These are phyloP conservation scores for Mycena vitilis DNA, from an alignment of 768 basidiomycete genomes.

Conservation along the genomic window DNA sequence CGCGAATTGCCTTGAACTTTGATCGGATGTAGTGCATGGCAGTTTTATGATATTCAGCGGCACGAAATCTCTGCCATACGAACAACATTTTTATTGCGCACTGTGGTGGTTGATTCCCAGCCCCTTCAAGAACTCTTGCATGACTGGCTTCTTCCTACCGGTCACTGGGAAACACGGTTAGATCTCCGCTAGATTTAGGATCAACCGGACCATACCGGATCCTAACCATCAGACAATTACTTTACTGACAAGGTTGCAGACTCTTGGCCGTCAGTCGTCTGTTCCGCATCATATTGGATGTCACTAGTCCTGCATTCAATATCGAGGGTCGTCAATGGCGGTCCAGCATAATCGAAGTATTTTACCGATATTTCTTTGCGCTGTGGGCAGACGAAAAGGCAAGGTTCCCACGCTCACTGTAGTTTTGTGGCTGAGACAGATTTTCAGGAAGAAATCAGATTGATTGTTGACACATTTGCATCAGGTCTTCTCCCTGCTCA, in stretches of 20 bases:
- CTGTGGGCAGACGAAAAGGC: slow-evolving; percentile 76
- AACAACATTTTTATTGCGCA: slow-evolving; percentile 66
- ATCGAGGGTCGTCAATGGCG: slow-evolving; percentile 79
- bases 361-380: slow-evolving; percentile 68
- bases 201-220: background rate
- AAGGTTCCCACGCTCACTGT: slow-evolving; percentile 30
- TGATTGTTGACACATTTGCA: slow-evolving; percentile 67
- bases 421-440: background rate
- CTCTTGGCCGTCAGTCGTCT: slow-evolving; percentile 64
- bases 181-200: slow-evolving; percentile 26
- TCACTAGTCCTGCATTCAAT: slow-evolving; percentile 69
- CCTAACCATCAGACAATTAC: background rate
- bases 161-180: slow-evolving; percentile 65
- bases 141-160: slow-evolving; percentile 49
- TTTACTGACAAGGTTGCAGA: slow-evolving; percentile 45
- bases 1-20: background rate
- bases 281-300: slow-evolving; percentile 75
- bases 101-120: slow-evolving; percentile 71
- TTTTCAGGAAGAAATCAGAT: slow-evolving; percentile 74
- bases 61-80: slow-evolving; percentile 66
- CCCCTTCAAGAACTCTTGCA: slow-evolving; percentile 67
- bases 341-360: slow-evolving; percentile 67
- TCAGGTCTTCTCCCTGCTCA: slow-evolving; percentile 74
- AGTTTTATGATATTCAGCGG: slow-evolving; percentile 71
- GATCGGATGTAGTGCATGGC: slow-evolving; percentile 65